A percentile compares a stretch with the other conserved stretches of the same genome.
These are phyloP conservation scores for Magnolia sinica DNA, from an alignment of 164 flowering plant species.

Conservation along the genomic window DNA sequence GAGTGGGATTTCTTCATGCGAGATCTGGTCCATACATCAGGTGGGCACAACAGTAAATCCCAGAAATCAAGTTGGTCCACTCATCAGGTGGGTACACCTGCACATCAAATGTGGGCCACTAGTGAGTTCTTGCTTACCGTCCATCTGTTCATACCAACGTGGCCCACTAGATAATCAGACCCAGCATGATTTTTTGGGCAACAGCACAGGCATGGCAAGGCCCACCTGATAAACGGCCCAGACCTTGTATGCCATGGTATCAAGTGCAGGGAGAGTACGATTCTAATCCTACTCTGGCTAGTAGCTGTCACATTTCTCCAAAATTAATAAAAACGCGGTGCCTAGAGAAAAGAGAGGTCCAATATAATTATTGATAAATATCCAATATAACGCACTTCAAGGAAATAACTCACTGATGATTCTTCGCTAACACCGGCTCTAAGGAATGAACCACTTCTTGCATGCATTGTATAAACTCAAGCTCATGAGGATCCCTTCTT, in stretches of 20 bases:
- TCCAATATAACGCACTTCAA: neutral
- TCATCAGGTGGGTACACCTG: too few relatives aligned
- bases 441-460: slow-evolving; percentile 91
- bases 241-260: neutral
- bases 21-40: neutral
- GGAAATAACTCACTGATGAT: slow-evolving; percentile 70
- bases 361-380: neutral
- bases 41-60: neutral
- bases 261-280: too few relatives aligned
- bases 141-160: too few relatives aligned
- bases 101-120: too few relatives aligned
- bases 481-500: slow-evolving; percentile 95
- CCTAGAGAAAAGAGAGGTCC: neutral
- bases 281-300: neutral
- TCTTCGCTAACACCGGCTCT: slow-evolving; percentile 91
- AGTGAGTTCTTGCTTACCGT: too few relatives aligned
- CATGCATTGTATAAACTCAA: slow-evolving; percentile 86
- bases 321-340: neutral
- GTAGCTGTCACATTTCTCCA: neutral
- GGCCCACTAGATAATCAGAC: too few relatives aligned
- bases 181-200: too few relatives aligned
- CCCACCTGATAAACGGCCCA: too few relatives aligned
- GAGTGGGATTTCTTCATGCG: neutral
- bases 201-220: too few relatives aligned
- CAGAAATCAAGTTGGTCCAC: too few relatives aligned